Base-by-base conservation (phyloP, 768 basidiomycete species). In the Clitopilus hobsonii region DNA sequence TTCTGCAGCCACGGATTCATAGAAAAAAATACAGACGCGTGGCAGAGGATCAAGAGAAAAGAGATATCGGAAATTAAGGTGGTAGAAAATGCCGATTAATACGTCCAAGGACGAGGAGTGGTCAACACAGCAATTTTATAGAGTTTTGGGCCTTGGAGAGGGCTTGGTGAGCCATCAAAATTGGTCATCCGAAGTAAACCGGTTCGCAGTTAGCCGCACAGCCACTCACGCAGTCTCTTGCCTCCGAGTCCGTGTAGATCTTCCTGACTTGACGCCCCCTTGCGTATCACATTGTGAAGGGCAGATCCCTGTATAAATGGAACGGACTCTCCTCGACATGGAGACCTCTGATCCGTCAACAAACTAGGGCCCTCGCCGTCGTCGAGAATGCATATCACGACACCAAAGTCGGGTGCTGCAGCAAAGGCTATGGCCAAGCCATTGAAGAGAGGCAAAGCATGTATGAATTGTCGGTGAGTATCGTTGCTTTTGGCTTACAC, bases 361-460 rank as follows among this genome's bases (percentile, higher is more conserved):
- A 61, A 67, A 59, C 61, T 62, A 63, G 60, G 57, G 57, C 54
- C 59, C 60, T 58, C 55, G 57, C 63, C 64, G 58, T 59, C 56
- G 57, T 64, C 64, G 66, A 66, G 67, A 66, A 77, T 76, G 75
- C 71, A 73, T 61, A 66, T 70, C 60, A 70, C 70, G 60, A 68
- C 63, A 52, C 60, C 63, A 57, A 71, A 67, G 58, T 70, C 65
- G 54, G 60, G 63, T 53, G 61, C 62, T 53, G 60, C 65, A n/a
- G 63, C 64, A 54, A 69, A 60, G 59, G 61, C 60, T 32, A 65
- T 61, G 58, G 58, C 73, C 16, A 76, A 71, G 63, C 79, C 80
- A 10, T 64, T 82, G 61, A 78, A 76, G 69, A 69, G 80, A 56
- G 80, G 80, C n/a, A 76, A 71, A 54, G 80, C 80, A 54, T 82